These are phyloP conservation scores for Flaveria bidentis DNA, from an alignment of 129 eudicot genomes.

Conservation along the genomic window DNA sequence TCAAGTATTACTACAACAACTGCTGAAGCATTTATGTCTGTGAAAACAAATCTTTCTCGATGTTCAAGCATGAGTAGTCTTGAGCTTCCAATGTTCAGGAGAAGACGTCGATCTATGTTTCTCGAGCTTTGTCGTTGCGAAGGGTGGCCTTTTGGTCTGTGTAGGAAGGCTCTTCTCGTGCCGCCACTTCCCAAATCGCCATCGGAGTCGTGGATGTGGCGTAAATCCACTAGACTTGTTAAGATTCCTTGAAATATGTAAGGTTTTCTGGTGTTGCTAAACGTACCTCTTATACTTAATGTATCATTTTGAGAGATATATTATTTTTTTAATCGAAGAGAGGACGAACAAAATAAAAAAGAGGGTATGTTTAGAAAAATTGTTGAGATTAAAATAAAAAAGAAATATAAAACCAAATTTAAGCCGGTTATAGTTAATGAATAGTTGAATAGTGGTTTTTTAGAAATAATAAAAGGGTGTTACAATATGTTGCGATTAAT, in stretches of 20 bases:
- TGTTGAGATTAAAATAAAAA: too few relatives aligned
- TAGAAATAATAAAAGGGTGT: too few relatives aligned
- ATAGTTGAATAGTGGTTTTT: too few relatives aligned
- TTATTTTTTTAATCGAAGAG: too few relatives aligned
- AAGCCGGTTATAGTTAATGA: too few relatives aligned
- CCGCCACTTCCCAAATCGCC: conserved; percentile 95
- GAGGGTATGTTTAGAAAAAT: too few relatives aligned
- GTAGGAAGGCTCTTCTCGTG: conserved; percentile 70
- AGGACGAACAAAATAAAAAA: too few relatives aligned
- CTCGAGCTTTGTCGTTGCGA: conserved; percentile 67
- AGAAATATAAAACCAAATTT: too few relatives aligned
- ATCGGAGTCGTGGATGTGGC: conserved; percentile 86
- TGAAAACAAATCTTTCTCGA: conserved; percentile 55
- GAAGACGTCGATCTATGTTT: conserved; percentile 49
- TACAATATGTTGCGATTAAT: too few relatives aligned
- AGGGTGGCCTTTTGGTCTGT: conserved; percentile 95
- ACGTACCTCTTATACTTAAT: too few relatives aligned
- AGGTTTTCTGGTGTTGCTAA: neutral
- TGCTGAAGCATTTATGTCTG: conserved; percentile 55
- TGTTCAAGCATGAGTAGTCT: conserved; percentile 60
- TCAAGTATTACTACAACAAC: conserved; percentile 36
- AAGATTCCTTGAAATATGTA: conserved; percentile 18
- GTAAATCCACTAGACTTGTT: conserved; percentile 45
- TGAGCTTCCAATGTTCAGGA: conserved; percentile 40
- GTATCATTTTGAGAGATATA: too few relatives aligned